Evolutionary conservation across 305 asterid species (phyloP).

Genomic region (Plantago rigida): DNA sequence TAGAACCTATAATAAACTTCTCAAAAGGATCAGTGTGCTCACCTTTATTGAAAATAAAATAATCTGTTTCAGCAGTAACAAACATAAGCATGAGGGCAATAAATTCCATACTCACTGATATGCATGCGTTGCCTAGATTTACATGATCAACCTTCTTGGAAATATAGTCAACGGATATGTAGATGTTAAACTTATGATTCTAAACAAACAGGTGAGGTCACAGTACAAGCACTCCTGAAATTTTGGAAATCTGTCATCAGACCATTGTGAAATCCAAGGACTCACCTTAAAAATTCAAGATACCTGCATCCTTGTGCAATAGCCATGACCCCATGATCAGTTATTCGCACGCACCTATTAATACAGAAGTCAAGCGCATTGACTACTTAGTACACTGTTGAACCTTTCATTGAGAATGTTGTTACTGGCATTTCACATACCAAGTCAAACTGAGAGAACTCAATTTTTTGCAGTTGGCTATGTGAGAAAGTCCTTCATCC

Average conservation of each 20-base stretch:
- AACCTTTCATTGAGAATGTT: neutral
- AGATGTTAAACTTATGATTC: no score
- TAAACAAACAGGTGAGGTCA: no score
- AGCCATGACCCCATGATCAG: constrained; percentile 69
- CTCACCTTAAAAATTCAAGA: constrained; percentile 75
- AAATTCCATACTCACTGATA: neutral
- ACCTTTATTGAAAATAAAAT: no score
- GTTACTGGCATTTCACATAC: constrained; percentile 34
- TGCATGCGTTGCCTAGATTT: neutral
- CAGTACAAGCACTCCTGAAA: no score
- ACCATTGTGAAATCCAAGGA: constrained; percentile 6
- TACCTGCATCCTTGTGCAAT: constrained; percentile 67
- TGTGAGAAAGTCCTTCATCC: constrained; percentile 68
- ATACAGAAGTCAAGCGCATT: constrained; percentile 22
- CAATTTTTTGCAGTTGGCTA: constrained; percentile 69
- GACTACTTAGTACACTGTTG: constrained; percentile 9
- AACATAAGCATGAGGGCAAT: neutral
- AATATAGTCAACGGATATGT: no score
- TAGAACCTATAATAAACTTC: no score
- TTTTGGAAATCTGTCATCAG: neutral
- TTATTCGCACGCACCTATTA: constrained; percentile 63
- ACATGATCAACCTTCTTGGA: neutral
- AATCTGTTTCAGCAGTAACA: neutral
- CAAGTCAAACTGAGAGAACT: constrained; percentile 67
- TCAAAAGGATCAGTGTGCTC: neutral